Evolutionary conservation across 169 alveolate genomes (phyloP).

Genomic region (Plasmodium berghei): DNA sequence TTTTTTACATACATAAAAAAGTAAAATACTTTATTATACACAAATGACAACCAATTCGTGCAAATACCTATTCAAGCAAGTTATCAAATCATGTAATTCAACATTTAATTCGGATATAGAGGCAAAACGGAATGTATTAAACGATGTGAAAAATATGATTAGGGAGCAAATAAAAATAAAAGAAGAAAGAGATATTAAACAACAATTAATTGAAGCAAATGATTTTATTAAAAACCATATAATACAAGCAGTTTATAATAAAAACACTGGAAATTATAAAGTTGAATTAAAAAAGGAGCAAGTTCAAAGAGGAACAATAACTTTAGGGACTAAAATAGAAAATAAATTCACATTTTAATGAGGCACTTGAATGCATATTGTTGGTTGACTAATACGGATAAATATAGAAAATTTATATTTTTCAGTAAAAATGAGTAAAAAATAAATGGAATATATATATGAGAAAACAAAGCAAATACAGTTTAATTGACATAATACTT

Average conservation of each 20-base stretch:
- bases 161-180: slow-evolving; percentile 42
- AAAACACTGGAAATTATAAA: slow-evolving; percentile 62
- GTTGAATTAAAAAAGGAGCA: slow-evolving; percentile 62
- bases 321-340: slow-evolving; percentile 63
- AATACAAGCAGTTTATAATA: slow-evolving; percentile 73
- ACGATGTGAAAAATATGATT: slow-evolving; percentile 60
- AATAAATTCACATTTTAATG: slow-evolving; percentile 22
- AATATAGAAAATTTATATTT: too few relatives aligned
- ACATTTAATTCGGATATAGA: slow-evolving; percentile 64
- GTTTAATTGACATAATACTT: too few relatives aligned
- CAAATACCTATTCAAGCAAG: slow-evolving; percentile 24
- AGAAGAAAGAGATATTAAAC: slow-evolving; percentile 64
- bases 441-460: too few relatives aligned
- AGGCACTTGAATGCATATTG: too few relatives aligned
- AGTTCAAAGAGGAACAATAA: slow-evolving; percentile 55
- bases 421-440: too few relatives aligned
- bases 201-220: slow-evolving; percentile 68
- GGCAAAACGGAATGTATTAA: slow-evolving; percentile 43
- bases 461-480: too few relatives aligned
- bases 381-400: too few relatives aligned
- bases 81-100: slow-evolving; percentile 46
- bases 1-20: too few relatives aligned
- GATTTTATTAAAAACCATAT: slow-evolving; percentile 57
- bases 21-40: too few relatives aligned
- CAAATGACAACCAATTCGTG: slow-evolving; percentile 30